A percentile compares a stretch with the other conserved stretches of the same genome.
These are phyloP conservation scores for Zelonia costaricensis DNA, from an alignment of 208 protist genomes.

Conservation along the genomic window DNA sequence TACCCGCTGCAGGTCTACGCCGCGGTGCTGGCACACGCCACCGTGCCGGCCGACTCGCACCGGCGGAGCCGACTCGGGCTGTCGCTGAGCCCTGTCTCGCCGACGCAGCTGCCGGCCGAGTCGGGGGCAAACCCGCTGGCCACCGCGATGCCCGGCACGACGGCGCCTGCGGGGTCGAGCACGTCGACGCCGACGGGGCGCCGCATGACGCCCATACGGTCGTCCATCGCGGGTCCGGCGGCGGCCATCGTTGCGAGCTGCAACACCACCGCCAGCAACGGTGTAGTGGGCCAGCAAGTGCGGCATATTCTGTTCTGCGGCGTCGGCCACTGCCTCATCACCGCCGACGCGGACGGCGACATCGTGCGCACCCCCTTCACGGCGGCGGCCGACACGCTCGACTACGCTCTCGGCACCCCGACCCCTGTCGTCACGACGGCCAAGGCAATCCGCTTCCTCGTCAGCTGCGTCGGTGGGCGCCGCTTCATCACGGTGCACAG, in stretches of 20 bases:
- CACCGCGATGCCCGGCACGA: not conserved
- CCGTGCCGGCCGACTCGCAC: not conserved
- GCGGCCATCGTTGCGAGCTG: not conserved
- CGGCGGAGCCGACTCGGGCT: not conserved
- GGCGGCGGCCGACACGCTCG: constrained; percentile 13
- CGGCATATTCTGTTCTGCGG: constrained; percentile 55
- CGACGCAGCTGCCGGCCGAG: not conserved
- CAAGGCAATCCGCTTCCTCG: constrained; percentile 48
- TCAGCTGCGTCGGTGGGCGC: constrained; percentile 43
- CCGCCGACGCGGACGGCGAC: constrained; percentile 55
- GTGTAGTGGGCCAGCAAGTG: constrained; percentile 20
- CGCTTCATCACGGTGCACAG: constrained; percentile 77
- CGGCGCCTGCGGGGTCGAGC: not conserved
- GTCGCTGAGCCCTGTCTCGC: no score
- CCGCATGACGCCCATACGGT: not conserved
- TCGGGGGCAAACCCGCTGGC: not conserved
- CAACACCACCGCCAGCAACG: not conserved
- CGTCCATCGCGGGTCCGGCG: not conserved
- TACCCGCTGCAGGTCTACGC: constrained; percentile 43
- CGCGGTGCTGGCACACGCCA: constrained; percentile 49
- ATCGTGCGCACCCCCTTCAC: constrained; percentile 52
- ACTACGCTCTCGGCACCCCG: constrained; percentile 20
- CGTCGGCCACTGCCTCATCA: constrained; percentile 56
- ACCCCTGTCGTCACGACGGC: constrained; percentile 25
- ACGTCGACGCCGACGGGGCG: no score